phyloP scores from a whole-genome alignment of 1,139 yeast species.

The Pichia sp. region DNA sequence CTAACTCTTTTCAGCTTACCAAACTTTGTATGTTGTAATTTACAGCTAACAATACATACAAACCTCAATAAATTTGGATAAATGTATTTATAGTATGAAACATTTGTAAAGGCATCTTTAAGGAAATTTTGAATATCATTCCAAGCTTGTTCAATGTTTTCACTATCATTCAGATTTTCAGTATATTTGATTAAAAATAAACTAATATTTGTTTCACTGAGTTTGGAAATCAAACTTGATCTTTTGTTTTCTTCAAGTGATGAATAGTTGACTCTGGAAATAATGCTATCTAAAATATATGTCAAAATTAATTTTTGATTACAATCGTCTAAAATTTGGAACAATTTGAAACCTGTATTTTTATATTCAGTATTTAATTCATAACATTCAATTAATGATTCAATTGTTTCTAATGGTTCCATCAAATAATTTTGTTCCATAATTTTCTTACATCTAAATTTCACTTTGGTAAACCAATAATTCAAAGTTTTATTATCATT shows the following conservation, averaged over 20 bases:
- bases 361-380: slow-evolving; percentile 8
- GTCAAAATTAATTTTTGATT: slow-evolving; percentile 75
- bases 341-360: slow-evolving; percentile 36
- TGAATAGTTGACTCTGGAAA: slow-evolving; percentile 37
- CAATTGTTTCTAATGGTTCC: slow-evolving; percentile 72
- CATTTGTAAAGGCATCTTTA: slow-evolving; percentile 48
- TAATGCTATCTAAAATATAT: slow-evolving; percentile 51
- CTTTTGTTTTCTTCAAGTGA: slow-evolving; percentile 29
- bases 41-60: slow-evolving; percentile 46
- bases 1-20: slow-evolving; percentile 56
- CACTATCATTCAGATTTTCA: slow-evolving; percentile 55
- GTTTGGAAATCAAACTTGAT: slow-evolving; percentile 41
- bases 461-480: slow-evolving; percentile 61
- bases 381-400: slow-evolving; percentile 46
- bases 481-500: slow-evolving; percentile 38
- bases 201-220: slow-evolving; percentile 40
- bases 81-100: slow-evolving; percentile 42
- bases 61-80: slow-evolving; percentile 49
- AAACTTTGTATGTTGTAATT: slow-evolving; percentile 51
- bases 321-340: slow-evolving; percentile 81
- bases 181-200: slow-evolving; percentile 55
- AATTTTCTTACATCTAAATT: slow-evolving; percentile 63
- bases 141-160: slow-evolving; percentile 75
- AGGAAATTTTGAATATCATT: slow-evolving; percentile 49
- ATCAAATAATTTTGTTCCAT: slow-evolving; percentile 62